Percentiles rank a stretch among this genome's conserved stretches.
phyloP scores from a whole-genome alignment of 1,139 yeast species.

The Pichia sp. region DNA sequence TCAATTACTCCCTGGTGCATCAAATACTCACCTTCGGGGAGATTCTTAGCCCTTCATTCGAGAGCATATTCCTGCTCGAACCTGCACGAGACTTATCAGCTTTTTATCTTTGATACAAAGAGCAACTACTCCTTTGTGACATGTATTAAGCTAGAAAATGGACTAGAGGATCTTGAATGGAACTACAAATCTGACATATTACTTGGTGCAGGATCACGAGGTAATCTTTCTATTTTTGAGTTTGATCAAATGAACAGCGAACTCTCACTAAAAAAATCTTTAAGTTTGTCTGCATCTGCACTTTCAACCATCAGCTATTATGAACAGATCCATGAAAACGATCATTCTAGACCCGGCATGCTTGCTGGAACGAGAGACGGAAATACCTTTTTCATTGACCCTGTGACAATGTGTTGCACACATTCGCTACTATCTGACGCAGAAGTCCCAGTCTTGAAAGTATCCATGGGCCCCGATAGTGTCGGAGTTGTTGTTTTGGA shows the following conservation, averaged over 20 bases:
- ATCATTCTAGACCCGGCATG: conserved; percentile 1
- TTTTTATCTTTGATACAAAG: conserved; percentile 9
- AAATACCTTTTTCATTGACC: conserved; percentile 16
- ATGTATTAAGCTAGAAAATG: neutral
- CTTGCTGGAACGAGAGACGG: conserved; percentile 21
- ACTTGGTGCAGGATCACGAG: conserved; percentile 13
- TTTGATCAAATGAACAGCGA: neutral
- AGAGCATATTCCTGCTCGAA: neutral
- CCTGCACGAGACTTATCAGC: neutral
- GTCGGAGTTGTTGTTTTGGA: conserved; percentile 2
- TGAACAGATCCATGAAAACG: neutral
- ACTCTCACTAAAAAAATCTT: neutral
- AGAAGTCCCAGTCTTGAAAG: conserved; percentile 15
- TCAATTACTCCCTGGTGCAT: conserved; percentile 9
- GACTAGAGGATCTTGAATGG: conserved; percentile 16
- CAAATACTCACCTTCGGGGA: conserved; percentile 16
- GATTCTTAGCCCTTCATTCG: conserved; percentile 12
- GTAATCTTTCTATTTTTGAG: conserved; percentile 12
- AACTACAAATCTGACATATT: conserved; percentile 3
- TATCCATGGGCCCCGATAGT: conserved; percentile 6
- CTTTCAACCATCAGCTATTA: conserved; percentile 12
- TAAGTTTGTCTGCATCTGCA: conserved; percentile 18
- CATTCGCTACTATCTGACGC: conserved; percentile 10
- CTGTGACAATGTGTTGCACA: conserved; percentile 13
- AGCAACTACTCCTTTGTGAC: conserved; percentile 6